Percentiles rank a stretch among this genome's conserved stretches.
Conservation (phyloP, 768 basidiomycete genomes). For the Mycena rebaudengoi region DNA sequence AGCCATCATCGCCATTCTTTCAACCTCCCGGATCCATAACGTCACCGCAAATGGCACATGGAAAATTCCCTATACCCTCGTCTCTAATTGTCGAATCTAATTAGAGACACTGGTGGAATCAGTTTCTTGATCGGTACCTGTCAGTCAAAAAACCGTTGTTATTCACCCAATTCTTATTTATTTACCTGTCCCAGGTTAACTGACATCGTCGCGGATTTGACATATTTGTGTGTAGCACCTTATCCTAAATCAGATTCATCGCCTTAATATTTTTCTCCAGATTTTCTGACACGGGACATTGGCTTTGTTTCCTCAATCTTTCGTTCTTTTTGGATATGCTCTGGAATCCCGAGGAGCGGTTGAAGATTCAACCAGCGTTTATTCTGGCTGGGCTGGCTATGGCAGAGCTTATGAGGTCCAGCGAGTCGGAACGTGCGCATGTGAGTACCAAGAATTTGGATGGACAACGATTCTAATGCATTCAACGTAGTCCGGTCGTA, state of each 20-base stretch:
- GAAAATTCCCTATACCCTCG: conserved; percentile 44
- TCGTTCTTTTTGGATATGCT: conserved; percentile 62
- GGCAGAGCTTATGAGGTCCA: conserved; percentile 77
- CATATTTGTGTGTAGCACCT: conserved; percentile 51
- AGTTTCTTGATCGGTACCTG: conserved; percentile 48
- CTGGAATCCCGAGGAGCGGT: conserved; percentile 58
- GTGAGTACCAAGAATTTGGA: no score
- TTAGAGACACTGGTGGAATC: conserved; percentile 54
- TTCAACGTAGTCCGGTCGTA: conserved; percentile 61
- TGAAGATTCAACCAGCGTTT: conserved; percentile 73
- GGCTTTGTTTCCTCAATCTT: conserved; percentile 75
- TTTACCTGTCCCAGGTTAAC: conserved; percentile 47
- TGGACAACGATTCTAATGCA: no score
- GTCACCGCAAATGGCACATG: conserved; percentile 32
- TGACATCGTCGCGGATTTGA: conserved; percentile 59
- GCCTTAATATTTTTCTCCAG: conserved; percentile 45
- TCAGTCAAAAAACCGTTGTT: conserved; percentile 33
- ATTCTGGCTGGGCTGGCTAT: conserved; percentile 75
- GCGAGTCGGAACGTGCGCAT: conserved; percentile 68
- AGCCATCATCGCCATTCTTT: no score
- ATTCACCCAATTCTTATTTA: not conserved
- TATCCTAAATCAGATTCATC: not conserved
- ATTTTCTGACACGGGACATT: conserved; percentile 68
- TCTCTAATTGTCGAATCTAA: conserved; percentile 44
- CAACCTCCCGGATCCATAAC: no score